These are phyloP conservation scores for Linnemannia zychae DNA, from an alignment of 192 early-diverging fungal species.

Conservation along the genomic window DNA sequence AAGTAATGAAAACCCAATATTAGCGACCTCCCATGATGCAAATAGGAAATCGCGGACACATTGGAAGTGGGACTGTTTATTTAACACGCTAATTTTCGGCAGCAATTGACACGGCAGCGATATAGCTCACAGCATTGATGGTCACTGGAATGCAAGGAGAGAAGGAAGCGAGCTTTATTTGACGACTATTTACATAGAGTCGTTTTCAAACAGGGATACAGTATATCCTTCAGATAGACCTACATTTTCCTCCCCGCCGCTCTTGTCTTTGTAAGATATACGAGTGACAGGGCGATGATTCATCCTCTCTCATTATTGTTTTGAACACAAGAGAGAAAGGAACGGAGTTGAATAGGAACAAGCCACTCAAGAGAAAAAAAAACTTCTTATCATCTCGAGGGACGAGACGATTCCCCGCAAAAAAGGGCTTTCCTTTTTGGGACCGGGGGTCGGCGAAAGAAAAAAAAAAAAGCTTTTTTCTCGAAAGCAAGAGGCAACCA, in stretches of 20 bases:
- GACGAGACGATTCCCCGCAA: slow-evolving; percentile 29
- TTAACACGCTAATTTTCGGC: too few species aligned
- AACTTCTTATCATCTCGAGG: not conserved
- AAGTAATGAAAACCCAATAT: too few species aligned
- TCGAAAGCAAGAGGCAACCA: not conserved
- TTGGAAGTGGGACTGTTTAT: too few species aligned
- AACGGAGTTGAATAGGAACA: not conserved
- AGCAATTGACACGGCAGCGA: too few species aligned
- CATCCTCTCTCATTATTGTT: slow-evolving; percentile 32
- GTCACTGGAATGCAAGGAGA: too few species aligned
- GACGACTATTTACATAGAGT: too few species aligned
- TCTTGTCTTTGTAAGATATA: not conserved
- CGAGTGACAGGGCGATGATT: slow-evolving; percentile 17
- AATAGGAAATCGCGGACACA: too few species aligned
- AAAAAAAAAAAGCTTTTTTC: not conserved
- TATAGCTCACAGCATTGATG: too few species aligned
- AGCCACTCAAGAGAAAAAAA: not conserved
- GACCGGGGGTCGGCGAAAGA: not conserved
- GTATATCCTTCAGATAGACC: too few species aligned
- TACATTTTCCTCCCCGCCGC: not conserved
- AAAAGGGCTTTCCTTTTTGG: slow-evolving; percentile 37
- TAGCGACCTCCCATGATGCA: too few species aligned
- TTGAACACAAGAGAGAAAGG: not conserved
- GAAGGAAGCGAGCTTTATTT: too few species aligned
- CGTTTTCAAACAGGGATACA: too few species aligned